Evolutionary conservation across 2,329 filamentous ascomycete species (phyloP), one percentile per base, ranked within the genome.

Genomic region (Alternaria dauci): DNA sequence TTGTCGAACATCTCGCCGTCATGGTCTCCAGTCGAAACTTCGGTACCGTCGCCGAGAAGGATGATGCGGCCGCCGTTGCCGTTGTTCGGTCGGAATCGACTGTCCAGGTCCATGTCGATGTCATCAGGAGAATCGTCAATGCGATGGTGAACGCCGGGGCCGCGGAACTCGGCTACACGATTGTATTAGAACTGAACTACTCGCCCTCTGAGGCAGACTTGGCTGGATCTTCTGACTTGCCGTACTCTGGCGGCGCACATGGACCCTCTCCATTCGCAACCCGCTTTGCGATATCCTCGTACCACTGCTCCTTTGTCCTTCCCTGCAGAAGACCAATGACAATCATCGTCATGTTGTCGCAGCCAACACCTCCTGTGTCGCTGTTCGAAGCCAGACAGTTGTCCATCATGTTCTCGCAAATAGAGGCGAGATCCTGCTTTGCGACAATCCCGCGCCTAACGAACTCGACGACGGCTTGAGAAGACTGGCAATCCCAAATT

Each of bases 331-430:
- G 88, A 69, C 91, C 95, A 75, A 99, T 84, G 68, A 99, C 87
- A 71, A 90, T 84, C 91, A 99, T 98, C 70, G 95, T 99, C 95
- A 99, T 99, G 85, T 99, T 99, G 84, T 99, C 95, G 80, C 95
- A 99, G 63, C 95, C 95, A 63, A 99, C 94, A 66, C 95, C 95
- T 56, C 95, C 95, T 32, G 94, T 97, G 82, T 99, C 95, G 69
- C 94, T 97, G 86, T 96, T 98, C 63, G 94, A 96, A 41, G 95
- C 94, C 68, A 99, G 86, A 78, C 95, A 99, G 84, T 98, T 99
- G 84, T 99, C 94, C 95, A 99, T 99, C 93, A 99, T 97, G 83
- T 99, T 99, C 82, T 99, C 95, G 80, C 94, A 98, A 74, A 99
- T 98, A 78, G 92, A 91, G 57, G 94, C 89, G 52, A 99, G 87